Conservation (phyloP, 768 basidiomycete species). For the Lentinula sp. region DNA sequence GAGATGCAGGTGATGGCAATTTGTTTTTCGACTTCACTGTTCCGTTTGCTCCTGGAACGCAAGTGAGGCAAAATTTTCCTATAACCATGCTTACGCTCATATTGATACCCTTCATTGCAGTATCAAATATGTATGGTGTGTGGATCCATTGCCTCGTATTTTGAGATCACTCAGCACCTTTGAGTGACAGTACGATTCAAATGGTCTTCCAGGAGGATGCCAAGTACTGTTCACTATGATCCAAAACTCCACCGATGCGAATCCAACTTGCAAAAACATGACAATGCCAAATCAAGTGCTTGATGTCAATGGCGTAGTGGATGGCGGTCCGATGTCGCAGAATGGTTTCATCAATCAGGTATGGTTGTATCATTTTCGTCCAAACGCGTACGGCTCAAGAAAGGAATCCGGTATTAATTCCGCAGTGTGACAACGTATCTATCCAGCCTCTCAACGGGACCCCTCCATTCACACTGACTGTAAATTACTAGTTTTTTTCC, state of each 20-base stretch:
- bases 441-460: conserved; percentile 37
- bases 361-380: not conserved
- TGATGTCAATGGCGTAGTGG: conserved; percentile 27
- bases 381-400: too few relatives aligned
- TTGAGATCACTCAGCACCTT: not conserved
- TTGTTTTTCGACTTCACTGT: conserved; percentile 32
- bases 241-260: conserved; percentile 26
- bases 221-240: conserved; percentile 45
- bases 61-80: conserved; percentile 13
- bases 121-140: conserved; percentile 57
- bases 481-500: conserved; percentile 13
- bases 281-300: conserved; percentile 25
- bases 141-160: not conserved
- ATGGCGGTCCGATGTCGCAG: conserved; percentile 34
- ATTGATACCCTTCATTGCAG: conserved; percentile 13
- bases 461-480: conserved; percentile 44
- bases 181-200: conserved; percentile 32
- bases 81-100: not conserved
- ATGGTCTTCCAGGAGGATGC: conserved; percentile 47
- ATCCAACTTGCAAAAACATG: conserved; percentile 35
- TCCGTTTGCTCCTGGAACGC: conserved; percentile 43
- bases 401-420: not conserved
- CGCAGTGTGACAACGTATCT: conserved; percentile 43
- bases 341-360: conserved; percentile 44
- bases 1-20: conserved; percentile 18